Evolutionary conservation across 2,329 filamentous ascomycete genomes (phyloP).

Genomic region (Xylaria sp.): DNA sequence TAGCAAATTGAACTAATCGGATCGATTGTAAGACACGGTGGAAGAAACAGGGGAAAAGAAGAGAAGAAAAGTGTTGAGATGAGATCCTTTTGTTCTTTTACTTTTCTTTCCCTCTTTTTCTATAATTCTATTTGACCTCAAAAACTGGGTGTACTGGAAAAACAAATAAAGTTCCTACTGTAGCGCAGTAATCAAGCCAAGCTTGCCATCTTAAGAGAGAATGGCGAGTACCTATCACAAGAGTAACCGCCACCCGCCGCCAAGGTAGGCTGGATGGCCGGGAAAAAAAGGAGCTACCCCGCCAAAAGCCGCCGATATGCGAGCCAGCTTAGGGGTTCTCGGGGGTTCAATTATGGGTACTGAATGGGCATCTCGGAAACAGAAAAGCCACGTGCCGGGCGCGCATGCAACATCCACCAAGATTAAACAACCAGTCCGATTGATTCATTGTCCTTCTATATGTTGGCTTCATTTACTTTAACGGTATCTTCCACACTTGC

Average conservation of each 20-base stretch:
- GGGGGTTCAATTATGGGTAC: background rate
- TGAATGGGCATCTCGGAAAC: no score
- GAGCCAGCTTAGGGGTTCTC: background rate
- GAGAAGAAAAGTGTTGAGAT: background rate
- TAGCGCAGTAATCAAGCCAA: slow-evolving; percentile 1
- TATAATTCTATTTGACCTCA: background rate
- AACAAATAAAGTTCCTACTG: background rate
- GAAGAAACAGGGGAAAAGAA: background rate
- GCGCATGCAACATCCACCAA: no score
- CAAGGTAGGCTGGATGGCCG: background rate
- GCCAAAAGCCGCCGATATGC: slow-evolving; percentile 38
- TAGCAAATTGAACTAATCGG: background rate
- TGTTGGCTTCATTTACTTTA: no score
- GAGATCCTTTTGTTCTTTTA: background rate
- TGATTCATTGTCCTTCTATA: no score
- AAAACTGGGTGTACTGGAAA: background rate
- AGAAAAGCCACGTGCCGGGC: no score
- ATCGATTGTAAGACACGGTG: background rate
- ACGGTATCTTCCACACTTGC: no score
- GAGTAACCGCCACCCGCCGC: slow-evolving; percentile 13
- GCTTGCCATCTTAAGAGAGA: slow-evolving; percentile 9
- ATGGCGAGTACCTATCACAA: slow-evolving; percentile 26
- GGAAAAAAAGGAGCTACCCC: slow-evolving; percentile 22
- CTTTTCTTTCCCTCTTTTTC: background rate
- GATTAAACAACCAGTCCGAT: no score